Evolutionary conservation across 805 yeast genomes (phyloP).

Genomic region (Candida cerambycidarum): DNA sequence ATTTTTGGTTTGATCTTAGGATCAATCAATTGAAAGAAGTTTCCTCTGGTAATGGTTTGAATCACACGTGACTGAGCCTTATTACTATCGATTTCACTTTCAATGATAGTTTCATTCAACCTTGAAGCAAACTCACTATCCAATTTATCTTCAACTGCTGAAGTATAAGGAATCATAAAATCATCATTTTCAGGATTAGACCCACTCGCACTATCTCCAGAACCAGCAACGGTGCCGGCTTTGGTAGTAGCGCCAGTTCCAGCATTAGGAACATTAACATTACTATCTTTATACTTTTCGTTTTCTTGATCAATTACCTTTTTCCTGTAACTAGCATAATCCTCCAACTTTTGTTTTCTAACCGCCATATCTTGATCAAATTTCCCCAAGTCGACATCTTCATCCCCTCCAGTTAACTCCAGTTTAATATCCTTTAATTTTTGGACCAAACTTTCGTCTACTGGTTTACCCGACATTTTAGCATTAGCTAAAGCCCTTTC

Average conservation of each 20-base stretch:
- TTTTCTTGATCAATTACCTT: conserved; percentile 61
- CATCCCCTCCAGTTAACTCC: conserved; percentile 42
- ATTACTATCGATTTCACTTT: conserved; percentile 57
- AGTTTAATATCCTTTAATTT: conserved; percentile 37
- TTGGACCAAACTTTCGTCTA: conserved; percentile 34
- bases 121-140: conserved; percentile 60
- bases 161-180: conserved; percentile 62
- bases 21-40: conserved; percentile 52
- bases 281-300: conserved; percentile 22
- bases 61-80: conserved; percentile 56
- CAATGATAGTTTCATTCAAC: conserved; percentile 52
- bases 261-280: conserved; percentile 7
- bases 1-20: conserved; percentile 51
- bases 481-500: conserved; percentile 63
- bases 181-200: conserved; percentile 22
- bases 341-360: conserved; percentile 52
- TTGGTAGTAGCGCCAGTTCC: not conserved
- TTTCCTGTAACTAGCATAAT: conserved; percentile 57
- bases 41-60: conserved; percentile 69
- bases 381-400: conserved; percentile 37
- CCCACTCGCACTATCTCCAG: too few relatives aligned
- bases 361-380: conserved; percentile 49
- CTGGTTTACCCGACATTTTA: conserved; percentile 36
- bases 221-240: not conserved
- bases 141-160: conserved; percentile 62